These are phyloP conservation scores for Tolypocladium tundrense DNA, from an alignment of 2,329 filamentous ascomycete genomes.

Conservation along the genomic window DNA sequence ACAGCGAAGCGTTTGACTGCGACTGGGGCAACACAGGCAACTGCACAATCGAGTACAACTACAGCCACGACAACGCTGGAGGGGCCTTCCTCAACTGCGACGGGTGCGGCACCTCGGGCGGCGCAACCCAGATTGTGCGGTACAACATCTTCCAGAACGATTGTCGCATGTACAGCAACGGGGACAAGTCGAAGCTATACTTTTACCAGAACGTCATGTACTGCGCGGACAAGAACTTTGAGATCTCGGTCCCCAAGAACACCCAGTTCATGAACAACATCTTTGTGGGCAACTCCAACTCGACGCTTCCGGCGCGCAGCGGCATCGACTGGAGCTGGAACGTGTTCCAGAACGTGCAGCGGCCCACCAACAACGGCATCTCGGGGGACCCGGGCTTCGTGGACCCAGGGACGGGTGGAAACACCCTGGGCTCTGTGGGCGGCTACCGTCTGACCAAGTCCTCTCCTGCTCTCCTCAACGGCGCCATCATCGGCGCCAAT, in stretches of 20 bases:
- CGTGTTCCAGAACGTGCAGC: conserved; percentile 11
- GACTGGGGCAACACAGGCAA: conserved; percentile 16
- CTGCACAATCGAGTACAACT: conserved; percentile 16
- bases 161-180: conserved; percentile 13
- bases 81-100: conserved; percentile 16
- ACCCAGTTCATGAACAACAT: conserved; percentile 15
- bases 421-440: conserved; percentile 4
- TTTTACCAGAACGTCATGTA: conserved; percentile 17
- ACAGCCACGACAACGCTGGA: conserved; percentile 15
- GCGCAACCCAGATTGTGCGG: conserved; percentile 13
- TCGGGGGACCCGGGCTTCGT: conserved; percentile 8
- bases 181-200: conserved; percentile 8
- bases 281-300: conserved; percentile 12
- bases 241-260: conserved; percentile 8
- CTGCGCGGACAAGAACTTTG: conserved; percentile 10
- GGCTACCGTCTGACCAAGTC: conserved; percentile 8
- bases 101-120: conserved; percentile 12
- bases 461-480: conserved; percentile 9
- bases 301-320: conserved; percentile 7
- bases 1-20: conserved; percentile 16
- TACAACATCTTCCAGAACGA: conserved; percentile 17
- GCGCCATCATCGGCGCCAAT: conserved; percentile 7
- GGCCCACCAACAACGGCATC: conserved; percentile 7
- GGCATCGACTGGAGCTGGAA: conserved; percentile 11
- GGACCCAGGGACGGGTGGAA: conserved; percentile 2